Percentiles rank a stretch among this genome's conserved stretches.
phyloP scores from a whole-genome alignment of 306 rosid species.

The Trifolium fragiferum region DNA sequence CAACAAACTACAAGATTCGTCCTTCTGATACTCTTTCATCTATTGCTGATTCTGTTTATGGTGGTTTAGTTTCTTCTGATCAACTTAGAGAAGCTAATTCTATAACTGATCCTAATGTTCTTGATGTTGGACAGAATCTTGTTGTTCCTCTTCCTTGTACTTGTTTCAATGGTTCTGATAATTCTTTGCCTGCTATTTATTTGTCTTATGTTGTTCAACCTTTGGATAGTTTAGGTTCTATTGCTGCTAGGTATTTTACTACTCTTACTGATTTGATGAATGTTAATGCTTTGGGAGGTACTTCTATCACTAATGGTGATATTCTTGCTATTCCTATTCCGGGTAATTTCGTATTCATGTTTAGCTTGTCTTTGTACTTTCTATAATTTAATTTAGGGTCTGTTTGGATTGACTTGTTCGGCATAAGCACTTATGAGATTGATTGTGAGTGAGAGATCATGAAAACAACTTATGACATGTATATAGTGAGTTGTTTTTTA shows the following conservation, averaged over 20 bases:
- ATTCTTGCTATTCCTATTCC: slow-evolving; percentile 91
- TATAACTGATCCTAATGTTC: slow-evolving; percentile 69
- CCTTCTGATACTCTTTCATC: slow-evolving; percentile 81
- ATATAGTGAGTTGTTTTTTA: too few species aligned
- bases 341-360: slow-evolving; percentile 47
- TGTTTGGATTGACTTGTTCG: not conserved
- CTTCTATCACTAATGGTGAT: slow-evolving; percentile 70
- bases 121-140: slow-evolving; percentile 85
- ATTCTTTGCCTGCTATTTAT: slow-evolving; percentile 83
- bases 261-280: slow-evolving; percentile 96
- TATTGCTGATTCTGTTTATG: slow-evolving; percentile 76
- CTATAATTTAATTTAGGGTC: not conserved
- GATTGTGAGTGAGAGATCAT: too few species aligned
- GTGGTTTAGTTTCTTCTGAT: slow-evolving; percentile 88
- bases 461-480: too few species aligned
- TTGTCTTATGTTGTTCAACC: slow-evolving; percentile 85
- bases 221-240: slow-evolving; percentile 64
- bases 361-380: not conserved
- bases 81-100: slow-evolving; percentile 92
- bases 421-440: too few species aligned
- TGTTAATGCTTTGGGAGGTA: slow-evolving; percentile 93
- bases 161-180: slow-evolving; percentile 95
- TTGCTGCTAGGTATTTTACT: slow-evolving; percentile 77
- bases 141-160: slow-evolving; percentile 95
- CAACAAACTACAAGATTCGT: slow-evolving; percentile 79